Conservation (phyloP, 768 basidiomycete species). For the Floccularia luteovirens region DNA sequence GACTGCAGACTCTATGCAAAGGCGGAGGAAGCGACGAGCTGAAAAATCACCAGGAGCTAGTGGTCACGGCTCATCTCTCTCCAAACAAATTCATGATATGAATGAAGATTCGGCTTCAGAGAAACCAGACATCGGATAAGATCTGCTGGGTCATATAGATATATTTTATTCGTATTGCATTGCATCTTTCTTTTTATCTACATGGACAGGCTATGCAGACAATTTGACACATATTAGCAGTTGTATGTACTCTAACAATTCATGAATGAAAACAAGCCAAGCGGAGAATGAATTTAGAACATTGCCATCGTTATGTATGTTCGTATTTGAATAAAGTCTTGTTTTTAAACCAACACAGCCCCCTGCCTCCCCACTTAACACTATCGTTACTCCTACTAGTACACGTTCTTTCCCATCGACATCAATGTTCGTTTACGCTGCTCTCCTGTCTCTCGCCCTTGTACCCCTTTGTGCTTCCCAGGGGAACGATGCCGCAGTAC, state of each 20-base stretch:
- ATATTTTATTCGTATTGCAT: constrained; percentile 3
- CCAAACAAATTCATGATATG: constrained; percentile 21
- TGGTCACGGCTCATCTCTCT: constrained; percentile 23
- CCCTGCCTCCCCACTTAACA: no score
- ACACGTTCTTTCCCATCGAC: no score
- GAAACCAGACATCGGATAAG: not conserved
- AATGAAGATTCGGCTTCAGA: constrained; percentile 13
- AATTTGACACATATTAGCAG: no score
- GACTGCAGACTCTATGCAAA: constrained; percentile 25
- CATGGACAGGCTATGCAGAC: no score
- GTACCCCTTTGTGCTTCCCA: constrained; percentile 39
- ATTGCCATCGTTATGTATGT: no score
- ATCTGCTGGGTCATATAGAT: not conserved
- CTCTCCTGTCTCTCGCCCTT: constrained; percentile 29
- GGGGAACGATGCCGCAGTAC: constrained; percentile 28
- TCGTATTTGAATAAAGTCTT: no score
- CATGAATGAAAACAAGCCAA: no score
- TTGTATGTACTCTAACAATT: no score
- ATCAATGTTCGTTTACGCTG: constrained; percentile 11
- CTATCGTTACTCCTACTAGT: no score
- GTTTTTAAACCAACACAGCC: no score
- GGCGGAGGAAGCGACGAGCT: constrained; percentile 28
- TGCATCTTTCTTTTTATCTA: no score
- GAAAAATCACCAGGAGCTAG: constrained; percentile 17
- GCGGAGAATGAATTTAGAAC: no score